Conservation (phyloP, 169 alveolate genomes). For the Toxoplasma gondii region DNA sequence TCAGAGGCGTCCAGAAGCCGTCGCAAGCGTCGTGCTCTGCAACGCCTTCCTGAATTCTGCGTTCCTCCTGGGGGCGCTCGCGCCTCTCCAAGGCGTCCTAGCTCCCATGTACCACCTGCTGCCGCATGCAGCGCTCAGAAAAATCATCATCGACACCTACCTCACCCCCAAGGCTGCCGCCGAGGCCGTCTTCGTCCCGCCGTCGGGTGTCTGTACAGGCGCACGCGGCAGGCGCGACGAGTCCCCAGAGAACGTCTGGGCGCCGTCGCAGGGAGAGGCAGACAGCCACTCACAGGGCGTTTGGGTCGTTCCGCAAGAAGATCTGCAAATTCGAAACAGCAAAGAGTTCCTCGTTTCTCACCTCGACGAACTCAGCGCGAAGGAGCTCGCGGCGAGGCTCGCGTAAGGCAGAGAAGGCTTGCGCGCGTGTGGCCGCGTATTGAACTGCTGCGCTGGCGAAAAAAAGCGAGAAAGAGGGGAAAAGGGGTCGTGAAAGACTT, state of each 20-base stretch:
- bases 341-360: slow-evolving; percentile 23
- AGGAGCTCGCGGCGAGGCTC: not conserved
- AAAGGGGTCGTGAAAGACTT: no score
- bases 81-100: not conserved
- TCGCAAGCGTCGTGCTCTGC: slow-evolving; percentile 4
- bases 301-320: not conserved
- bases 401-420: not conserved
- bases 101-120: not conserved
- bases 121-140: slow-evolving; percentile 32
- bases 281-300: not conserved
- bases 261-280: not conserved
- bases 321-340: not conserved
- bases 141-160: not conserved
- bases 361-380: not conserved
- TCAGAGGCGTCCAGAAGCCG: not conserved
- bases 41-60: slow-evolving; percentile 2
- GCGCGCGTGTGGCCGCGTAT: not conserved
- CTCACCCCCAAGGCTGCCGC: not conserved
- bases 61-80: not conserved
- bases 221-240: not conserved
- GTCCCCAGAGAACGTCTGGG: not conserved
- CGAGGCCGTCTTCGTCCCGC: not conserved
- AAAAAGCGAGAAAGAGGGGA: not conserved
- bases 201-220: not conserved
- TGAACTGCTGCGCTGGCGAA: not conserved